Conservation (phyloP, 164 flowering plant species). For the Euptelea pleiosperma region DNA sequence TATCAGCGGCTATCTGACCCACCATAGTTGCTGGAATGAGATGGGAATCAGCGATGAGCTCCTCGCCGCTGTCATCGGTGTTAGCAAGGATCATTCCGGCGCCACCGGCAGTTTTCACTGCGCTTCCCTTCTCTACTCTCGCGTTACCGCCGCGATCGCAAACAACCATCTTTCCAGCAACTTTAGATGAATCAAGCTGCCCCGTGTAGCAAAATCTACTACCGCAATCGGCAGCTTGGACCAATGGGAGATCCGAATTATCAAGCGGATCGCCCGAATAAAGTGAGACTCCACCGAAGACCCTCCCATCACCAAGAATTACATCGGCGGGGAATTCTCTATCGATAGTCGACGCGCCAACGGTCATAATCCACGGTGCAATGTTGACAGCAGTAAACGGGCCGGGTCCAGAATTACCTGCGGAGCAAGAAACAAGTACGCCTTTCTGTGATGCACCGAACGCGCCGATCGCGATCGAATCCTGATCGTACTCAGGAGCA, state of each 20-base stretch:
- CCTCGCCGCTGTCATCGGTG: constrained; percentile 67
- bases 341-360: constrained; percentile 88
- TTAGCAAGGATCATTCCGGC: constrained; percentile 77
- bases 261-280: constrained; percentile 52
- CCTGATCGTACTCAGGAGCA: constrained; percentile 52
- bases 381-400: constrained; percentile 65
- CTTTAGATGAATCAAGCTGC: constrained; percentile 39
- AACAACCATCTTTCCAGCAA: constrained; percentile 69
- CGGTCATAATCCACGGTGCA: constrained; percentile 93
- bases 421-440: constrained; percentile 73
- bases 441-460: constrained; percentile 69
- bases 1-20: constrained; percentile 51
- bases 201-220: constrained; percentile 43
- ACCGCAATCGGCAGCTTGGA: constrained; percentile 55
- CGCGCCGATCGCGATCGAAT: constrained; percentile 85
- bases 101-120: constrained; percentile 80
- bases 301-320: constrained; percentile 65
- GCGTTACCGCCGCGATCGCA: constrained; percentile 84
- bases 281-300: constrained; percentile 60
- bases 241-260: constrained; percentile 38
- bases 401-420: constrained; percentile 86
- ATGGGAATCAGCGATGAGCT: constrained; percentile 72
- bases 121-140: constrained; percentile 72
- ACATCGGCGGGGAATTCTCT: constrained; percentile 86
- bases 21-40: constrained; percentile 78